Evolutionary conservation across 148 eudicot genomes (phyloP), one percentile per base, ranked within the genome.

Genomic region (Cornus suecica): DNA sequence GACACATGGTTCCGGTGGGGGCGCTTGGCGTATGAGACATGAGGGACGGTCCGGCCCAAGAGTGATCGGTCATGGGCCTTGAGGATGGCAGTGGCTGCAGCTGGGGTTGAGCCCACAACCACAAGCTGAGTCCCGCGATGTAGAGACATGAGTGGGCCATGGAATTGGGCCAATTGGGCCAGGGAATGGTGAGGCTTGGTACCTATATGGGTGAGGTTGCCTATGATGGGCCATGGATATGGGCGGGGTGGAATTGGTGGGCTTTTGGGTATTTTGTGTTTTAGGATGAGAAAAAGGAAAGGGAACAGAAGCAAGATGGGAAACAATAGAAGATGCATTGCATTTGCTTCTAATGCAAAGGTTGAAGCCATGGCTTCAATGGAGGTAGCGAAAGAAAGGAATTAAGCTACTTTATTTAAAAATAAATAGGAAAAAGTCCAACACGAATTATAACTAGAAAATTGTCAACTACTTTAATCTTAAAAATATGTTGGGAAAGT

Each of bases 191-290:
- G 83, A 65, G 66, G 27, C 32, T 24, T 54, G 20, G 27, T 29
- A 34, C 61, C 70, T 8, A 76, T 45, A 9, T 70, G 73, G 31
- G 25, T 32, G 1, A 80, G 56, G 63, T 54, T 80, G 13, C 79
- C 76, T 16, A 80, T 1, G 68, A 80, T 41, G 15, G 83, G 76
- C 76, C 79, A 76, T 71, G 83, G 76, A 54, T 52, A 58, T 65
- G 83, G 83, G 8, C 83, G 79, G 8, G 79, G 79, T 27, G 83
- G 83, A 72, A 76, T 79, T 11, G 15, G 54, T 48, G 16, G 18
- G 54, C 2, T 4, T 48, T 48, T 11, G 14, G 1, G 14, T 11
- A 48, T 11, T 48, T 48, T 48, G 2, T 48, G 54, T 48, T 48
- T 48, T 48, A 48, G 18, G 15, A 48, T 11, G 18, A 7, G 54